Percentiles rank a stretch among this genome's conserved stretches.
Conservation (phyloP, 2,329 filamentous ascomycete genomes). For the Trichoderma sp. region DNA sequence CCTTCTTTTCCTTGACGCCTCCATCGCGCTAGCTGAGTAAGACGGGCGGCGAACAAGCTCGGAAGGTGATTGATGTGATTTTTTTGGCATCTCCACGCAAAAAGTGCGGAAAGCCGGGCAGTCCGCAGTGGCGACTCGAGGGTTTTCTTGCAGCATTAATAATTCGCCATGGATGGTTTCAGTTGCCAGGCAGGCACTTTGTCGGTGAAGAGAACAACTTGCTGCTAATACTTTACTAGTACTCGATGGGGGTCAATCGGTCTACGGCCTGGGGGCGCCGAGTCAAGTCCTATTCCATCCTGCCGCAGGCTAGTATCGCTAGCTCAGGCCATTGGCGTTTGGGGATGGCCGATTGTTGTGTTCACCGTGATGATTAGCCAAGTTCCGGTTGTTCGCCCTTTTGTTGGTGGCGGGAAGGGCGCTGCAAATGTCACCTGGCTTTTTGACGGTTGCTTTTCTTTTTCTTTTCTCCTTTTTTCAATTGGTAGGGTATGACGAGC, state of each 20-base stretch:
- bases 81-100: not conserved
- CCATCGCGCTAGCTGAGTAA: not conserved
- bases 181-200: not conserved
- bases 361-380: not conserved
- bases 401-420: not conserved
- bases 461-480: too few relatives aligned
- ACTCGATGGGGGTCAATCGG: not conserved
- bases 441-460: not conserved
- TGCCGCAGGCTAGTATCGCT: not conserved
- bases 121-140: not conserved
- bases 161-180: not conserved
- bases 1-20: not conserved
- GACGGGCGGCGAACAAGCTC: conserved; percentile 4
- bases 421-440: not conserved
- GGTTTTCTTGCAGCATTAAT: not conserved
- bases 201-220: not conserved
- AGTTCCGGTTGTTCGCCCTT: not conserved
- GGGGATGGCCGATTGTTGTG: not conserved
- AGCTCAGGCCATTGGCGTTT: not conserved
- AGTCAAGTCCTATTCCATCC: not conserved
- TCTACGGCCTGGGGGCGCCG: not conserved
- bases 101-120: not conserved
- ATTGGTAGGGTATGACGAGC: not conserved
- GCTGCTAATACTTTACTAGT: too few relatives aligned
- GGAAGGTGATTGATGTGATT: not conserved